Percentiles rank a stretch among this genome's conserved stretches.
These are phyloP conservation scores for Pyricularia pennisetigena DNA, from an alignment of 2,329 filamentous ascomycete species.

Conservation along the genomic window DNA sequence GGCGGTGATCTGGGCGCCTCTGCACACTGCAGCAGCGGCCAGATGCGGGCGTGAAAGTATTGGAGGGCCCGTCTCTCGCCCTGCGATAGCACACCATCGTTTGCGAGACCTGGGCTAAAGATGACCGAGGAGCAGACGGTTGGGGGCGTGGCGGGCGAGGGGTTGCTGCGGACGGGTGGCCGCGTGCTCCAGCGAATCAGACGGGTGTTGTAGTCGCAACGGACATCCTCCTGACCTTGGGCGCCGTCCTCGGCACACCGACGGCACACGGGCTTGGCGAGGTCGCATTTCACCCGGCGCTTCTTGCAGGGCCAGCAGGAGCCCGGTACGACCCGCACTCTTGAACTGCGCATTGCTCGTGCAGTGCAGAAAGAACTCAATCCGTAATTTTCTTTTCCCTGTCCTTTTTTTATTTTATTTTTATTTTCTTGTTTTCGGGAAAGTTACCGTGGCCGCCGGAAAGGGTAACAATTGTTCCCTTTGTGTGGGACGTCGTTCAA, in stretches of 20 bases:
- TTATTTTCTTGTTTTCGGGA: not conserved
- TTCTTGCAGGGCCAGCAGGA: constrained; percentile 12
- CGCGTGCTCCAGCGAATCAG: constrained; percentile 30
- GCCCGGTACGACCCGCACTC: not conserved
- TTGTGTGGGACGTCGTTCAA: not conserved
- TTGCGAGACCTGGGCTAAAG: constrained; percentile 14
- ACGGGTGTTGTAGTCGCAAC: constrained; percentile 26
- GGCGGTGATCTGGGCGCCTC: constrained; percentile 19
- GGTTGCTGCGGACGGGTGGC: constrained; percentile 11
- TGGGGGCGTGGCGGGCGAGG: constrained; percentile 15
- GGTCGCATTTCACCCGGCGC: constrained; percentile 15
- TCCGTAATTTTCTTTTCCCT: not conserved
- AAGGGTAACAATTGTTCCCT: not conserved
- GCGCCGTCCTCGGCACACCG: constrained; percentile 14
- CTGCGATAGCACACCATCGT: constrained; percentile 15
- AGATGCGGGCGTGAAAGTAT: constrained; percentile 23
- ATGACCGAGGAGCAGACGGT: constrained; percentile 18
- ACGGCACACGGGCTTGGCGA: constrained; percentile 16
- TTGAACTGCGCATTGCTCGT: not conserved
- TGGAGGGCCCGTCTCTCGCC: constrained; percentile 21
- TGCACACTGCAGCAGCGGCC: constrained; percentile 20
- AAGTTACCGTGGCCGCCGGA: not conserved
- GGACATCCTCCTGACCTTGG: not conserved
- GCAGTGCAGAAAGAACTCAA: not conserved
- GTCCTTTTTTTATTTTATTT: not conserved